Percentiles rank a stretch among this genome's conserved stretches.
phyloP scores from a whole-genome alignment of 345 rosid species.

The Cochlearia excelsa region DNA sequence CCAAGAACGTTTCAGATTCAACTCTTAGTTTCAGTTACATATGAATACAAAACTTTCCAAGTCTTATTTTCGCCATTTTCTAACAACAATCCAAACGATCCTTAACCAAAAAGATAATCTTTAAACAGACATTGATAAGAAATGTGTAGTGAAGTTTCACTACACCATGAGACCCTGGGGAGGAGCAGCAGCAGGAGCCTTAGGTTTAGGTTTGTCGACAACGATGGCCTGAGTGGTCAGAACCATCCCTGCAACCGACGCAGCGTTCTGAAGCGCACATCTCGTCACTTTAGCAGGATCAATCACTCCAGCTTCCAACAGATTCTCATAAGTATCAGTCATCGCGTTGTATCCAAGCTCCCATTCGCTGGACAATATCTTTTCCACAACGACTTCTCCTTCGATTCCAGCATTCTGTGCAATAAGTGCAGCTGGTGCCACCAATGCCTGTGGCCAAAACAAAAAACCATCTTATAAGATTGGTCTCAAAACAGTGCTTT shows the following conservation, averaged over 20 bases:
- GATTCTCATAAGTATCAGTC: constrained; percentile 83
- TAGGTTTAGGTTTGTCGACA: constrained; percentile 79
- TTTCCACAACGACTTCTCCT: constrained; percentile 94
- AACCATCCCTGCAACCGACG: constrained; percentile 98
- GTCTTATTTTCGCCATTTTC: too few species aligned
- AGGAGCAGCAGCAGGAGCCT: constrained; percentile 49
- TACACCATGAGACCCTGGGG: constrained; percentile 64
- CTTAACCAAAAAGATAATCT: too few species aligned
- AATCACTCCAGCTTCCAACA: constrained; percentile 84
- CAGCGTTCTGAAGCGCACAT: constrained; percentile 89
- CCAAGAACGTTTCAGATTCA: too few species aligned
- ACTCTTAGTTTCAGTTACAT: too few species aligned
- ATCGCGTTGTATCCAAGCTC: constrained; percentile 92
- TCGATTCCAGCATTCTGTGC: constrained; percentile 96
- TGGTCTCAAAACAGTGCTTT: not conserved
- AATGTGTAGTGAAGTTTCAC: constrained; percentile 4
- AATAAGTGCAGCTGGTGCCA: constrained; percentile 83
- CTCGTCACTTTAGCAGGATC: constrained; percentile 95
- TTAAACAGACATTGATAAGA: not conserved
- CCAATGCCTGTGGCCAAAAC: constrained; percentile 54
- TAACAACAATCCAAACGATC: too few species aligned
- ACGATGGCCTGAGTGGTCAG: constrained; percentile 97
- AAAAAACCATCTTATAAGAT: not conserved
- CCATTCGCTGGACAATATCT: constrained; percentile 73
- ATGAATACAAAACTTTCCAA: too few species aligned